Evolutionary conservation across 139 green algal genomes (phyloP).

Genomic region (Raphidocelis subcapitata): DNA sequence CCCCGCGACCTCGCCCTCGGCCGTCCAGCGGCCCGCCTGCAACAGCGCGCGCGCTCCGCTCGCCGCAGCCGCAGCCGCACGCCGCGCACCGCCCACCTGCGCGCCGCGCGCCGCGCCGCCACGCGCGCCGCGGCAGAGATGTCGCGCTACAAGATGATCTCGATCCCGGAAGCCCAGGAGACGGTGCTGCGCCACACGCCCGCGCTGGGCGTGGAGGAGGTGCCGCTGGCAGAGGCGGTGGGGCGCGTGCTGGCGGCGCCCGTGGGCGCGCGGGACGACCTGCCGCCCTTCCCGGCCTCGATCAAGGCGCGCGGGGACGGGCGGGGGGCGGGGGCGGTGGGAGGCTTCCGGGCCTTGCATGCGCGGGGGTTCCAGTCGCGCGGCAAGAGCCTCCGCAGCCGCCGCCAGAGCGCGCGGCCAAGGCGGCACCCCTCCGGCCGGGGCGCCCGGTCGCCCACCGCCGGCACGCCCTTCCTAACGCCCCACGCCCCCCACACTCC

Average conservation of each 20-base stretch:
- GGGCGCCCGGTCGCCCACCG: constrained; percentile 6
- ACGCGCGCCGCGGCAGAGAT: background rate
- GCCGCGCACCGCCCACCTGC: too few species aligned
- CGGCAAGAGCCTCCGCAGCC: background rate
- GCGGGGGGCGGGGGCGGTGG: background rate
- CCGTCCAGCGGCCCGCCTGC: too few species aligned
- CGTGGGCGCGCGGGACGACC: constrained; percentile 71
- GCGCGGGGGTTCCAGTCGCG: background rate
- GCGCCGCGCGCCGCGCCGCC: too few species aligned
- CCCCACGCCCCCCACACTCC: too few species aligned
- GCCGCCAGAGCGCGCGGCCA: background rate
- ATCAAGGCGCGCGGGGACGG: constrained; percentile 77
- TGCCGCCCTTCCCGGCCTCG: constrained; percentile 90
- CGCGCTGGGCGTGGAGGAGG: constrained; percentile 40
- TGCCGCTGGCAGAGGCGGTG: constrained; percentile 50
- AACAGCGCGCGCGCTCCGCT: too few species aligned
- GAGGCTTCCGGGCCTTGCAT: background rate
- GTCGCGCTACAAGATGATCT: constrained; percentile 76
- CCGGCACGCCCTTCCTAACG: too few species aligned
- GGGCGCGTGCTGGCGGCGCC: constrained; percentile 69
- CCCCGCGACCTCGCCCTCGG: too few species aligned
- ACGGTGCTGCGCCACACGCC: constrained; percentile 64
- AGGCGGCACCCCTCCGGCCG: background rate
- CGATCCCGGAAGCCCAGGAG: constrained; percentile 71
- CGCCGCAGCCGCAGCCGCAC: too few species aligned